Conservation (phyloP, 371 early-diverging fungal genomes). For the Mucor circinelloides region DNA sequence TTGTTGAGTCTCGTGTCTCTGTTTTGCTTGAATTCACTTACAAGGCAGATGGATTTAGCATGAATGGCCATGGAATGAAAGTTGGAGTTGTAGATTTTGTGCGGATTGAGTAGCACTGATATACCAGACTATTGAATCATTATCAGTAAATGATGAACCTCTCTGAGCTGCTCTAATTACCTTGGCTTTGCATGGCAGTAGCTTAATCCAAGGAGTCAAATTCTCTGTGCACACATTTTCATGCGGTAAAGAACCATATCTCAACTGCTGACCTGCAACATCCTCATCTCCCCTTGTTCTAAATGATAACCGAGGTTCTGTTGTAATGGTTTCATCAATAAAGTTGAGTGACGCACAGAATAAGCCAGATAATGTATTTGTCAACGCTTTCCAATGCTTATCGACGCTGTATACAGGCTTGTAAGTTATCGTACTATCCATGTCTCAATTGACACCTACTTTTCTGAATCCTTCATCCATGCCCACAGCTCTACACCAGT, state of each 20-base stretch:
- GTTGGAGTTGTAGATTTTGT: conserved; percentile 85
- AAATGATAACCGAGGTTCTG: conserved; percentile 73
- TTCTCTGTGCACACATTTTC: conserved; percentile 98
- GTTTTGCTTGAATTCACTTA: conserved; percentile 22
- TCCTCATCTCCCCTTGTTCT: not conserved
- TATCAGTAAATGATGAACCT: not conserved
- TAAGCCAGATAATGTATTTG: conserved; percentile 90
- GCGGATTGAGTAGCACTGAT: conserved; percentile 83
- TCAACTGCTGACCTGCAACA: conserved; percentile 40
- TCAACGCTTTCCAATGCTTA: conserved; percentile 79
- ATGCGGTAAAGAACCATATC: conserved; percentile 83
- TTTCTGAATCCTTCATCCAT: conserved; percentile 63
- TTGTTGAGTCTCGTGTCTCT: not conserved
- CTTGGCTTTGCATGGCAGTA: conserved; percentile 91
- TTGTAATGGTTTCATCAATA: conserved; percentile 81
- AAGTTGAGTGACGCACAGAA: conserved; percentile 96
- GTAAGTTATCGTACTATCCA: not conserved
- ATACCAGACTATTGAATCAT: conserved; percentile 70
- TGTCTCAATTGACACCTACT: conserved; percentile 22
- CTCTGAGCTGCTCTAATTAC: conserved; percentile 26
- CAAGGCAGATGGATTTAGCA: conserved; percentile 59
- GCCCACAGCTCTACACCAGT: conserved; percentile 84
- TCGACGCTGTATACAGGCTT: conserved; percentile 52
- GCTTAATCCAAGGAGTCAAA: conserved; percentile 94
- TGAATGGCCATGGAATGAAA: conserved; percentile 89